Conservation (phyloP, 192 early-diverging fungal genomes). For the Rhizoclosmatium sp. region DNA sequence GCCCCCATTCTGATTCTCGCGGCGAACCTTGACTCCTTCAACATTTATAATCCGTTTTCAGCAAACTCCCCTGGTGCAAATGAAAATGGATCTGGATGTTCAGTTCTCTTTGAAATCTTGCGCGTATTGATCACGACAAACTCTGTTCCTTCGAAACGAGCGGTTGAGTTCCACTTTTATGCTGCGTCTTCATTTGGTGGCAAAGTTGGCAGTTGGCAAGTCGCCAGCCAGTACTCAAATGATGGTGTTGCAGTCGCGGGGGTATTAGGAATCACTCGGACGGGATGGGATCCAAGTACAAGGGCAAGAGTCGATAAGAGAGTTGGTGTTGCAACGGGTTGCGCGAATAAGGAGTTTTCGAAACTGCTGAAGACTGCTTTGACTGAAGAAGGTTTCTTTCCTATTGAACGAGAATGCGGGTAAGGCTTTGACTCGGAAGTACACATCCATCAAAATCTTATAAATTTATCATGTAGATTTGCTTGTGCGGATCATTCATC, state of each 20-base stretch:
- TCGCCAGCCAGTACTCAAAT: not conserved
- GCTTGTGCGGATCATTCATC: conserved; percentile 20
- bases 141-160: conserved; percentile 64
- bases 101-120: conserved; percentile 69
- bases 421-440: not conserved
- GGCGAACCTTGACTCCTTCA: conserved; percentile 19
- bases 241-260: not conserved
- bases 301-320: not conserved
- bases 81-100: conserved; percentile 40
- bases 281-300: conserved; percentile 24
- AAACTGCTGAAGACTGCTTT: conserved; percentile 1
- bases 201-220: not conserved
- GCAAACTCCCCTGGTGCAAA: conserved; percentile 33
- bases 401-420: conserved; percentile 15
- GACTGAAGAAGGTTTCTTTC: not conserved
- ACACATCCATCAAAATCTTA: not conserved
- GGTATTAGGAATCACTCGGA: not conserved
- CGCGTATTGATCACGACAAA: conserved; percentile 67
- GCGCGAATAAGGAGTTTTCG: not conserved
- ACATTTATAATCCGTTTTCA: conserved; percentile 16
- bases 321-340: conserved; percentile 13
- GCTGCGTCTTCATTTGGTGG: not conserved
- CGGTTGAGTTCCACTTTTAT: conserved; percentile 86
- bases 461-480: not conserved
- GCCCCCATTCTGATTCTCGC: not conserved